Percentiles rank a stretch among this genome's conserved stretches.
phyloP scores from a whole-genome alignment of 129 eudicot species.

The Chrysanthemum makinoi region DNA sequence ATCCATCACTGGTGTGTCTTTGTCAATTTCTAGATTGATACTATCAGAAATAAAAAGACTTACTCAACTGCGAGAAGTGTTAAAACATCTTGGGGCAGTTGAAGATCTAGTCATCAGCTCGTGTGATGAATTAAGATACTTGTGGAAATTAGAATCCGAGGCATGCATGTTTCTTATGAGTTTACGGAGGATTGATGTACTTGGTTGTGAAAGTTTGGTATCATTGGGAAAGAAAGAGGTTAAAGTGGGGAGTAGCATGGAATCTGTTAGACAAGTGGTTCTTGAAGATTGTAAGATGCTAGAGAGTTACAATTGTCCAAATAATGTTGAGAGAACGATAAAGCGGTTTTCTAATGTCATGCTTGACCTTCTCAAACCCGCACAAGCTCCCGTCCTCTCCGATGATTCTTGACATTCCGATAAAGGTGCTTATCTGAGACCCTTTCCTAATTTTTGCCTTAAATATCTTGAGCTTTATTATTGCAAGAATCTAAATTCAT shows the following conservation, averaged over 20 bases:
- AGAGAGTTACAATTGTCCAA: neutral
- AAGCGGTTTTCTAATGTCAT: neutral
- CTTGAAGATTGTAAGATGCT: neutral
- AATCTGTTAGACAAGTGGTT: no score
- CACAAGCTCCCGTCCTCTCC: no score
- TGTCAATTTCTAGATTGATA: neutral
- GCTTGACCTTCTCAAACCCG: neutral
- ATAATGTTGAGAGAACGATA: neutral
- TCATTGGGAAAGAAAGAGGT: neutral
- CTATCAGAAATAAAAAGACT: neutral
- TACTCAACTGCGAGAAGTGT: neutral
- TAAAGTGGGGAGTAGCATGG: no score
- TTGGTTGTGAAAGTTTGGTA: neutral
- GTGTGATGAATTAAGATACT: neutral
- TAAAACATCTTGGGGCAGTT: neutral
- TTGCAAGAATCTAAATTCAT: neutral
- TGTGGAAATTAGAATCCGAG: neutral
- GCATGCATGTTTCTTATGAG: neutral
- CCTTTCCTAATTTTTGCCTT: neutral
- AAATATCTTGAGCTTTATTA: neutral
- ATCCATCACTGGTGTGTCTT: neutral
- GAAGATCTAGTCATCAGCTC: neutral
- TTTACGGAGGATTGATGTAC: neutral
- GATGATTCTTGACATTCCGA: no score
- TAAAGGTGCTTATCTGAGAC: no score